These are phyloP conservation scores for Ascochyta viciae-villosae DNA, from an alignment of 2,329 filamentous ascomycete genomes.

Conservation along the genomic window DNA sequence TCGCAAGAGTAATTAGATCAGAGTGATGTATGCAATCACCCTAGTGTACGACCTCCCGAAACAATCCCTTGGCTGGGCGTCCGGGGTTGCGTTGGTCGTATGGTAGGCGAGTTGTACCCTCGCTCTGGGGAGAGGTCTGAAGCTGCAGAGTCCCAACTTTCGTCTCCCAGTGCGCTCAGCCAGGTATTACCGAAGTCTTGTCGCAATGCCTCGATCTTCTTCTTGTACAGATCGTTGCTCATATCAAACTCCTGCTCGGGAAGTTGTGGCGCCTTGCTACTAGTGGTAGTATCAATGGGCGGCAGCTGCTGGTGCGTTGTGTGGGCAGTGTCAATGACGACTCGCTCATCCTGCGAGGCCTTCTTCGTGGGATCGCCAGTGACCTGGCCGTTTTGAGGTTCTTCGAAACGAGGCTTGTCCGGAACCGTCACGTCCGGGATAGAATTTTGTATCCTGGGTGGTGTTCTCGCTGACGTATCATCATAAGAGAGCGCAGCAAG, in stretches of 20 bases:
- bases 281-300: slow-evolving; percentile 40
- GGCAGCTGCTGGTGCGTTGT: slow-evolving; percentile 39
- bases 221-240: slow-evolving; percentile 79
- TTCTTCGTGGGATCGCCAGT: slow-evolving; percentile 43
- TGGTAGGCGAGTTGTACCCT: slow-evolving; percentile 40
- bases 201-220: slow-evolving; percentile 85
- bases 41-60: slow-evolving; percentile 49
- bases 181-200: slow-evolving; percentile 87
- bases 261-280: slow-evolving; percentile 23
- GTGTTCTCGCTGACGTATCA: slow-evolving; percentile 25
- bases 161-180: slow-evolving; percentile 84
- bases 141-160: slow-evolving; percentile 60
- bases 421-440: slow-evolving; percentile 18
- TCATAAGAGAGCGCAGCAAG: slow-evolving; percentile 41
- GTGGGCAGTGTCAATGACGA: slow-evolving; percentile 28
- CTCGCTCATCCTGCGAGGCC: slow-evolving; percentile 28
- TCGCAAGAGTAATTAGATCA: slow-evolving; percentile 42
- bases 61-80: slow-evolving; percentile 50
- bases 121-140: slow-evolving; percentile 43
- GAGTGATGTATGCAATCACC: slow-evolving; percentile 30
- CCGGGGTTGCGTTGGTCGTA: slow-evolving; percentile 41
- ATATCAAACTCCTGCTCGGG: slow-evolving; percentile 64
- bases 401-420: slow-evolving; percentile 37
- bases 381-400: slow-evolving; percentile 29
- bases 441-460: slow-evolving; percentile 27